Evolutionary conservation across 768 basidiomycete species (phyloP).

Genomic region (Clavaria fumosa): DNA sequence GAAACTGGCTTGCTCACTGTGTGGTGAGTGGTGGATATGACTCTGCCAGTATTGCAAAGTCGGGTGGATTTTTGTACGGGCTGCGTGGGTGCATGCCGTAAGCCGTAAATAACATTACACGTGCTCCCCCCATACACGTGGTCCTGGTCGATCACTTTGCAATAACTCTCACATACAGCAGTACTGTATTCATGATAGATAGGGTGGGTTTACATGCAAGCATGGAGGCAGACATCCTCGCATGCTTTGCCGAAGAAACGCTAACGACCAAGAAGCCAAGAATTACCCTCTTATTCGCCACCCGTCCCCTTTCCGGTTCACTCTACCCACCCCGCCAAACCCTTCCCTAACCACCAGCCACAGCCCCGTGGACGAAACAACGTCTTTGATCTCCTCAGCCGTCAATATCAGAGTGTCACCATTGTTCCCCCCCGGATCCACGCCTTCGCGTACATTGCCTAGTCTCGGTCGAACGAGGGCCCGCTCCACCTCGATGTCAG

Average conservation of each 20-base stretch:
- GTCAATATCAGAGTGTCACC: conserved; percentile 36
- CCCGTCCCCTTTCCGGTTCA: conserved; percentile 62
- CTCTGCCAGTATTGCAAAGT: conserved; percentile 45
- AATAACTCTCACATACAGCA: too few species aligned
- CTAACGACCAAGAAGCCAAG: background rate
- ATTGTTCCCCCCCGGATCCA: conserved; percentile 11
- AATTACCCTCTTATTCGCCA: conserved; percentile 53
- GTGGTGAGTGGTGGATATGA: conserved; percentile 39
- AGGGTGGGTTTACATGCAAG: too few species aligned
- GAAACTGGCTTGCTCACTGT: conserved; percentile 25
- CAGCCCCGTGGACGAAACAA: conserved; percentile 72
- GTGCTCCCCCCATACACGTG: too few species aligned
- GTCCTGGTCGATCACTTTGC: too few species aligned
- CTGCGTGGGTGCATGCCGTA: conserved; percentile 34
- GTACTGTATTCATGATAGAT: too few species aligned
- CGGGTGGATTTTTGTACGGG: conserved; percentile 25
- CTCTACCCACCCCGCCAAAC: conserved; percentile 81
- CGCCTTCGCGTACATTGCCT: conserved; percentile 19
- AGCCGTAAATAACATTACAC: too few species aligned
- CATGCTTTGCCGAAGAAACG: too few species aligned
- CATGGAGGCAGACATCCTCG: too few species aligned
- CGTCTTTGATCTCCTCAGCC: conserved; percentile 89
- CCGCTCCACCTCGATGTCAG: conserved; percentile 61
- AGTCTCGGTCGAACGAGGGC: conserved; percentile 38
- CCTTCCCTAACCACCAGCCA: conserved; percentile 88